Evolutionary conservation across 345 rosid species (phyloP), one percentile per base, ranked within the genome.

Genomic region (Heritiera fomes): DNA sequence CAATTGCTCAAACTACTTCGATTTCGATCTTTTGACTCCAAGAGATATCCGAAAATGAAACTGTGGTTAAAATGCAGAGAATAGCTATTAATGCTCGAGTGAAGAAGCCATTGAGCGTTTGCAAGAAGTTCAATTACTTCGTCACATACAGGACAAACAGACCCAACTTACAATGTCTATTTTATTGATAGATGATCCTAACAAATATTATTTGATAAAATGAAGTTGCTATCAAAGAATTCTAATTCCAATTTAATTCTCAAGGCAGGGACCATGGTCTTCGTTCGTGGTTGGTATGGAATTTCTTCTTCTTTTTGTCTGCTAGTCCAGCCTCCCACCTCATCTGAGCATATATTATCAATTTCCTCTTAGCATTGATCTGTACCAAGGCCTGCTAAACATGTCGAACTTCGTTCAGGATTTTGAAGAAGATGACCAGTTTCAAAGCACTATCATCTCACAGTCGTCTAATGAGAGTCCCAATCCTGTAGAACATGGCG

Each of bases 381-480:
- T 61, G 58, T 38, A 80, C 66, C 79, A 41, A 52, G 79, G 8
- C 61, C 60, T 64, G 56, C 47, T n/a, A 28, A 76, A 80, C 65
- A 90, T 90, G 93, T 83, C 87, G 43, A 85, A 75, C 84, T 83
- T 80, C 62, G 78, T 53, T 77, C 91, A 82, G 64, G 90, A 84
- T 32, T 83, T 84, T 72, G 87, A 87, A 58, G 90, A 88, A 15
- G 89, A 88, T 58, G 87, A 84, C 28, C 86, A 79, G 77, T 85
- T 86, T 63, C 87, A 77, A 45, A 79, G 86, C 81, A 63, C 84
- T 41, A 23, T 73, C n/a, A 53, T 80, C 60, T 84, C 84, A 0
- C 85, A 81, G 30, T 81, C 89, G 18, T 85, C 90, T 17, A 79
- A 81, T 66, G 87, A 86, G 64, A 86, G 88, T 83, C 88, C 89